Base-by-base conservation (phyloP, 768 basidiomycete genomes). In the Cubamyces lactineus region DNA sequence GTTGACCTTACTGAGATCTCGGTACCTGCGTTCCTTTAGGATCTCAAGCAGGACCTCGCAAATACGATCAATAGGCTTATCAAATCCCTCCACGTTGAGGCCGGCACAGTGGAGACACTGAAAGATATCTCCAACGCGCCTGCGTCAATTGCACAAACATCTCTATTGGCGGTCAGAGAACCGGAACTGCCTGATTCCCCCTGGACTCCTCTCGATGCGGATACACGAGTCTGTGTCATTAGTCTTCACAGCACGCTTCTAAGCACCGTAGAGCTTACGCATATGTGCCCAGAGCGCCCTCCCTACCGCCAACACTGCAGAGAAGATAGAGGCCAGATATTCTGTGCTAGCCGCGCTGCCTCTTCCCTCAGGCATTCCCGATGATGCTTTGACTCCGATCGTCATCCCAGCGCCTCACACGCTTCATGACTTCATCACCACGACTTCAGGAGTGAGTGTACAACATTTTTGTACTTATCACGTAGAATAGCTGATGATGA, bases 341-440 rank as follows among this genome's bases (percentile, higher is more conserved):
- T 74, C 80, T 5, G 72, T 85, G 15, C 75, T 92, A 5, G 82
- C 84, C 1, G 66, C 75, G 2, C 82, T 92, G 42, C 88, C 88
- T 9, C 74, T 92, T 5, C 91, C 91, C 6, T 69, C 75, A 1
- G 82, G 82, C 53, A 81, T 85, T 41, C 89, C 89, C 0, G 83
- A 85, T 40, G 86, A 88, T 53, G 82, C 82, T 1, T 77, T 92
- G 48, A 85, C 81, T 53, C 91, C 91, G 0, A 86, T 92, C 57
- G 64, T 84, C 51, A 83, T 92, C 28, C 89, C 88, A 7, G 62
- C 84, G 8, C 79, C 86, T 8, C 79, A 84, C 63, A 86, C 84
- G 16, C 70, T 92, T 13, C 85, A 89, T 47, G 91, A 92, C 60
- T 91, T 91, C 65, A 75, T 91, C 4, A 79, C 78, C 17, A 83